Conservation (phyloP, 352 stramenopile species). For the Pythium volutum region DNA sequence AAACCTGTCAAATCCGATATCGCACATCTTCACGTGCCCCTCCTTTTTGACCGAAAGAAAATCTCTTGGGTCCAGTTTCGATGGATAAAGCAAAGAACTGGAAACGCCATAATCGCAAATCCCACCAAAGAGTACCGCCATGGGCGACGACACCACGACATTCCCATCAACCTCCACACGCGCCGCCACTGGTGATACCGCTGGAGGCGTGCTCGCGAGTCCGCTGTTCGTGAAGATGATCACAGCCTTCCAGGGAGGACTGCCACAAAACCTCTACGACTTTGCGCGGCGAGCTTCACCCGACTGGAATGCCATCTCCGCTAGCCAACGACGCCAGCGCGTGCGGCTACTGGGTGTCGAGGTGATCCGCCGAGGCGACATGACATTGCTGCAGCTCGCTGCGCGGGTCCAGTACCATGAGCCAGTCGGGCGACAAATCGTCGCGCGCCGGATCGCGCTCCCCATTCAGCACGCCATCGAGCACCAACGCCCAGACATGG, state of each 20-base stretch:
- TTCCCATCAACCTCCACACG: background rate
- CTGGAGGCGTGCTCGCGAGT: slow-evolving; percentile 10
- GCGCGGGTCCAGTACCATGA: slow-evolving; percentile 6
- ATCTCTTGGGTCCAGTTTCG: background rate
- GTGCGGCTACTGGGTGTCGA: slow-evolving; percentile 14
- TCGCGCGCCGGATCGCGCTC: slow-evolving; percentile 6
- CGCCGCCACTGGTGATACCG: background rate
- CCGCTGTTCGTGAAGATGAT: slow-evolving; percentile 8
- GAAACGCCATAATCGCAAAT: background rate
- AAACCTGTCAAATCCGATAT: slow-evolving; percentile 7
- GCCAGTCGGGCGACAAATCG: slow-evolving; percentile 5
- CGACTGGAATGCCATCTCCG: slow-evolving; percentile 1
- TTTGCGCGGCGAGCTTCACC: slow-evolving; percentile 4
- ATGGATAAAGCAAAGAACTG: background rate
- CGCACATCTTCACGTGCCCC: slow-evolving; percentile 11
- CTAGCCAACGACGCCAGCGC: slow-evolving; percentile 10
- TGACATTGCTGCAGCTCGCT: slow-evolving; percentile 9
- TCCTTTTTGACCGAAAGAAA: slow-evolving; percentile 7
- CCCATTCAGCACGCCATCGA: slow-evolving; percentile 16
- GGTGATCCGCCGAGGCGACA: slow-evolving; percentile 12
- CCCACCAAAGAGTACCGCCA: background rate
- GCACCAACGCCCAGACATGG: slow-evolving; percentile 10
- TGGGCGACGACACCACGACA: background rate
- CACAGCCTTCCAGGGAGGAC: slow-evolving; percentile 17
- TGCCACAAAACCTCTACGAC: slow-evolving; percentile 10